Conservation (phyloP, 2,329 filamentous ascomycete genomes). For the Sporothrix variecibatus region DNA sequence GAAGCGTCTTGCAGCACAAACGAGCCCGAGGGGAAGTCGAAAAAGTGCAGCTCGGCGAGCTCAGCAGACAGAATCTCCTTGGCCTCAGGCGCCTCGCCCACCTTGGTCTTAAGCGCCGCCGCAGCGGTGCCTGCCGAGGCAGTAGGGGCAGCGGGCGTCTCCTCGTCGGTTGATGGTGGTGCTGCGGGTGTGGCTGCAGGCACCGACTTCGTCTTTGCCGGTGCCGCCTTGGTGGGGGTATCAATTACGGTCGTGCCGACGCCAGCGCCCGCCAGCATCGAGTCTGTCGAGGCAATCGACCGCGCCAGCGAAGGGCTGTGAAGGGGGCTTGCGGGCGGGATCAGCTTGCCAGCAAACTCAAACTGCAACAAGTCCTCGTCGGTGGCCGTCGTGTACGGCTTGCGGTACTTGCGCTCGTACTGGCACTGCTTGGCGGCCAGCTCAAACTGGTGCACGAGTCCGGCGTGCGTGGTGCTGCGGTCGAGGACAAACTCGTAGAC, state of each 20-base stretch:
- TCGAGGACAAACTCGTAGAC: conserved; percentile 99
- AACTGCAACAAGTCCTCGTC: conserved; percentile 81
- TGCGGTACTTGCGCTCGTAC: conserved; percentile 93
- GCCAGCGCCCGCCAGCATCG: conserved; percentile 52
- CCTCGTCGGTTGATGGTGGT: not conserved
- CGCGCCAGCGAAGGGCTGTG: conserved; percentile 59
- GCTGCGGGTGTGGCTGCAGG: conserved; percentile 34
- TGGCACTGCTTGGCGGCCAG: conserved; percentile 87
- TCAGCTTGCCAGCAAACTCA: conserved; percentile 68
- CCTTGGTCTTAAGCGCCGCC: conserved; percentile 44
- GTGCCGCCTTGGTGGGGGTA: conserved; percentile 35
- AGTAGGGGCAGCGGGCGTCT: not conserved
- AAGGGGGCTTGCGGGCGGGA: conserved; percentile 64
- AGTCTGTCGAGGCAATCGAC: conserved; percentile 60
- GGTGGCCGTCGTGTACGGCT: conserved; percentile 75
- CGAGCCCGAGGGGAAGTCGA: conserved; percentile 82
- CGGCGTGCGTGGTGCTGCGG: conserved; percentile 42
- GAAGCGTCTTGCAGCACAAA: conserved; percentile 78
- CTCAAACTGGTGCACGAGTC: conserved; percentile 78
- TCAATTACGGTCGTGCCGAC: conserved; percentile 36
- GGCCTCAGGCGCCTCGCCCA: conserved; percentile 67
- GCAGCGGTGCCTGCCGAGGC: conserved; percentile 25
- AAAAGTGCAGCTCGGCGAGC: conserved; percentile 84
- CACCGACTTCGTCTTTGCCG: conserved; percentile 8
- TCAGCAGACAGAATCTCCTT: conserved; percentile 74